Base-by-base conservation (phyloP, 352 stramenopile species). In the Phytophthora fragariae region DNA sequence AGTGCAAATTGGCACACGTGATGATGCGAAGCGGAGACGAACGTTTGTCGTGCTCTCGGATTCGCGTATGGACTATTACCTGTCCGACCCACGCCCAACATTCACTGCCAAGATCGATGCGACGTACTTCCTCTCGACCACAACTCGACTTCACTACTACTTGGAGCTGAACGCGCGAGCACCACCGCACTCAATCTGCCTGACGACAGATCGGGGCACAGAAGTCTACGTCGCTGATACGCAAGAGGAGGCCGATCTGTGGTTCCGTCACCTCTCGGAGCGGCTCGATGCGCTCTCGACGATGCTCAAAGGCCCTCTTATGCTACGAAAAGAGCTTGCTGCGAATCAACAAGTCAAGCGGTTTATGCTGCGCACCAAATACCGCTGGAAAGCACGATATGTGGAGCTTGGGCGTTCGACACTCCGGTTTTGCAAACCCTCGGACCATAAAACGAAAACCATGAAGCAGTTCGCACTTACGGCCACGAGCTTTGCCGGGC, bases 401-500 rank as follows among this genome's bases (percentile, higher is more conserved):
- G 67, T 91, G 8, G 83, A 93, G 60, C 75, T 93, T 4, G 83
- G 84, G 0, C 83, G 82, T 29, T 82, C 83, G 5, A 85, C 84
- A 27, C 31, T 93, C 3, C 84, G 75, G 0, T 92, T 88, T 52
- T 89, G 81, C 68, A 83, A 88, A 46, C 50, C 56, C 5, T 84
- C 76, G 0, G 70, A 85, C 12, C 70, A 74, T 53, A 76, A 76
- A 27, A 83, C 77, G 33, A 83, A 82, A 37, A 75, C 75, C 5
- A 92, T 92, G 84, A 90, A 92, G 60, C 84, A 93, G 62, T 93
- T 93, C 39, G 69, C 66, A 17, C 84, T 93, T 53, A 90, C 86
- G 1, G 71, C 71, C 0, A 76, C 78, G 2, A 90, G 76, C 68
- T 85, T 87, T 50, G 80, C 81, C n/a, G 81, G 76, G 17, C 84